phyloP scores from a whole-genome alignment of 306 rosid species.

The Quercus alba region DNA sequence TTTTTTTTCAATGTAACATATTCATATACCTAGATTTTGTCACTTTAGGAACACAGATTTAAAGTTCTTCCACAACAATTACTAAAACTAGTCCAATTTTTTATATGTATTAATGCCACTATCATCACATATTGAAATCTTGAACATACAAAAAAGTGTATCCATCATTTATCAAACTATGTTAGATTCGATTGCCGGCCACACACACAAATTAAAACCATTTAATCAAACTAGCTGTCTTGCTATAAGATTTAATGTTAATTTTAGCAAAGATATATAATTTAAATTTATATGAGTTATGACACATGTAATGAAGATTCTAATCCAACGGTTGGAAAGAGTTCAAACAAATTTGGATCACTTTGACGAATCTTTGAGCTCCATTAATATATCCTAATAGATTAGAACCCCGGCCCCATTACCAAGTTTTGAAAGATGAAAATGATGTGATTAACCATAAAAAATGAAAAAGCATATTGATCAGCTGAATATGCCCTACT shows the following conservation, averaged over 20 bases:
- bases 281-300: background rate
- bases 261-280: background rate
- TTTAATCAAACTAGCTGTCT: conserved; percentile 1
- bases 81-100: background rate
- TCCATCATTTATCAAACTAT: conserved; percentile 22
- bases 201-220: background rate
- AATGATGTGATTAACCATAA: background rate
- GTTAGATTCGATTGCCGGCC: conserved; percentile 45
- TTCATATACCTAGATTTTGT: background rate
- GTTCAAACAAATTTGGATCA: background rate
- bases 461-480: background rate
- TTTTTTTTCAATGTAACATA: too few relatives aligned
- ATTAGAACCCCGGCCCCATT: background rate
- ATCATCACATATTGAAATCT: background rate
- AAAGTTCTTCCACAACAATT: background rate
- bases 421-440: background rate
- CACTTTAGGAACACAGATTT: background rate
- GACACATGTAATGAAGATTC: background rate
- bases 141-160: background rate
- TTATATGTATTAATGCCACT: background rate
- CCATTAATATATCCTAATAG: background rate
- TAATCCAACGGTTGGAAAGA: background rate
- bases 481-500: background rate
- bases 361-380: background rate
- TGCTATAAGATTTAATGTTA: background rate